These are phyloP conservation scores for Solanum neorickii DNA, from an alignment of 257 asterid species.

Conservation along the genomic window DNA sequence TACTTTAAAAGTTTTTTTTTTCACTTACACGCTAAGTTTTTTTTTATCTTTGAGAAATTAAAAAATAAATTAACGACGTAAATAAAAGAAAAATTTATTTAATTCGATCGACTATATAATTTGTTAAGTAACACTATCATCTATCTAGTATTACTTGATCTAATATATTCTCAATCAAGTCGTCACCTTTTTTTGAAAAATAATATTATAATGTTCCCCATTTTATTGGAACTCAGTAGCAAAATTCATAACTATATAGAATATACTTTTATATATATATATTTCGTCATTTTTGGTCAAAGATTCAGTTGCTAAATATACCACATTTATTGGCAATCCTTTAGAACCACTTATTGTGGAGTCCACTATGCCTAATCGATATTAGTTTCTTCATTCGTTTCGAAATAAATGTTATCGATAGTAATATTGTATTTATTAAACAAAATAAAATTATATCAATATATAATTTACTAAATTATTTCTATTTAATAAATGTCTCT, in stretches of 20 bases:
- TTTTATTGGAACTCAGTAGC: neutral
- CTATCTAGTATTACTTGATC: neutral
- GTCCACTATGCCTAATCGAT: neutral
- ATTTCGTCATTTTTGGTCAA: conserved; percentile 3
- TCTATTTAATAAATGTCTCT: rapidly evolving
- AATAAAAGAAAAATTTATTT: neutral
- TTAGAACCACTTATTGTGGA: neutral
- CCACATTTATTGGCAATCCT: neutral
- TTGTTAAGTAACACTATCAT: neutral
- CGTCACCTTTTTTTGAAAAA: neutral
- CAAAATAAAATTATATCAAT: too few relatives aligned
- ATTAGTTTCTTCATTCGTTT: neutral
- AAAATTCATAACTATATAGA: neutral
- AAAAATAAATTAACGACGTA: neutral
- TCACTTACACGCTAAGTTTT: rapidly evolving
- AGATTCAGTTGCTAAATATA: neutral
- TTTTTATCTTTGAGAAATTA: neutral
- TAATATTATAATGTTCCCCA: neutral
- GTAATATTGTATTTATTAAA: too few relatives aligned
- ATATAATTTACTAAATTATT: too few relatives aligned
- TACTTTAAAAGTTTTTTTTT: neutral
- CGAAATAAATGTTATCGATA: neutral
- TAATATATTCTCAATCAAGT: neutral
- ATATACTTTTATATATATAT: too few relatives aligned
- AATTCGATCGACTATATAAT: neutral